Evolutionary conservation across 805 yeast species (phyloP), one percentile per base, ranked within the genome.

Genomic region (Middelhovenomyces tepae): DNA sequence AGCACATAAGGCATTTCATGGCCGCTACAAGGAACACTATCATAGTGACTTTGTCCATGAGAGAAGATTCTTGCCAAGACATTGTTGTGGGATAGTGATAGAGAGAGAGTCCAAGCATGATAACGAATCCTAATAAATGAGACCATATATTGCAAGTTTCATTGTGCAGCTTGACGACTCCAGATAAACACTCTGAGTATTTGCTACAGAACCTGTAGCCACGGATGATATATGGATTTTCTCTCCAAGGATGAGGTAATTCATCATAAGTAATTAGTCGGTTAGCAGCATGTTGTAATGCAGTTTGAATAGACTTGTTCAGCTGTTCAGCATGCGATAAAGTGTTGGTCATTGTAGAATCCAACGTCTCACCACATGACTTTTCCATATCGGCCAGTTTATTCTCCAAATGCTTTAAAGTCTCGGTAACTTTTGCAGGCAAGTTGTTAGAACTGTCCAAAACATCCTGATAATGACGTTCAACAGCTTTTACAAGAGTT

Each of bases 61-160:
- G 27, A 4, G 51, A 32, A 2, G 65, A 28, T 28, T 39, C 30
- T 16, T 36, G 38, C 60, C 60, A 55, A 10, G 52, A 40, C 2
- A 68, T 55, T 0, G 87, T 65, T 2, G 53, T 44, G 7, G 96
- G 95, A 47, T 71, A 79, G 42, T 78, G 81, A 44, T 58, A 60
- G 9, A 74, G 27, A 8, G 73, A 66, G 13, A 87, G 46, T 42
- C 75, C 78, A 1, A 68, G 32, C 53, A 87, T 58, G 18, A 73
- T 47, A 2, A 73, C 19, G 2, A 80, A 70, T 9, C 96, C 97
- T 2, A 74, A 22, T 9, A 84, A 49, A 60, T 89, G 98, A 0
- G 95, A 71, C 97, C 98, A 89, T 36, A 89, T 86, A 57, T 91
- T 91, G 51, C 81, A 70, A 0, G 94, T 71, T 56, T 89, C 98